A percentile compares a stretch with the other conserved stretches of the same genome.
These are phyloP conservation scores for Xanthoconium purpureum DNA, from an alignment of 768 basidiomycete species.

Conservation along the genomic window DNA sequence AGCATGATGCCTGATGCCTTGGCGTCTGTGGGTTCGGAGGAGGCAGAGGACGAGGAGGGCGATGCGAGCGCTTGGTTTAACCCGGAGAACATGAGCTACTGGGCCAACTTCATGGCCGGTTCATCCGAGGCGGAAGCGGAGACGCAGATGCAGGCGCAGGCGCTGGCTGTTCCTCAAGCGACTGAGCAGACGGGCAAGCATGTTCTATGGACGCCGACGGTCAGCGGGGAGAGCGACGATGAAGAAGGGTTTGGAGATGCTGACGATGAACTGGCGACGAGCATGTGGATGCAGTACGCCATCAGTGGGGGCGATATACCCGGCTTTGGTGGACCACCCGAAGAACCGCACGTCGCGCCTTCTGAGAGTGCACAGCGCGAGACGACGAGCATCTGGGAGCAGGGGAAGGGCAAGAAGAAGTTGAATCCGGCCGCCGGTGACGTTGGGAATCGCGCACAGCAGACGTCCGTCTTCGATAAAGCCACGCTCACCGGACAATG, in stretches of 20 bases:
- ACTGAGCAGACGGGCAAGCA: conserved; percentile 18
- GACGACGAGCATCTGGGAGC: conserved; percentile 20
- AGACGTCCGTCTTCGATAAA: conserved; percentile 26
- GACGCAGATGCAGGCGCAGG: neutral
- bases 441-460: conserved; percentile 22
- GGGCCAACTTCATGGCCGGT: conserved; percentile 28
- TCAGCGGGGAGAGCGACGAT: conserved; percentile 19
- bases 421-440: conserved; percentile 13
- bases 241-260: conserved; percentile 19
- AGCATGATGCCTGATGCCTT: conserved; percentile 8
- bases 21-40: conserved; percentile 2
- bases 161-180: neutral
- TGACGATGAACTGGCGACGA: conserved; percentile 17
- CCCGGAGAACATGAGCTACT: conserved; percentile 25
- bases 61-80: conserved; percentile 24
- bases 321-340: conserved; percentile 1
- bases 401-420: conserved; percentile 24
- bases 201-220: conserved; percentile 25
- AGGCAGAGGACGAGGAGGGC: conserved; percentile 16
- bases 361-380: conserved; percentile 6
- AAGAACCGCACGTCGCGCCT: neutral
- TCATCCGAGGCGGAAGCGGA: conserved; percentile 7
- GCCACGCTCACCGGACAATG: conserved; percentile 28
- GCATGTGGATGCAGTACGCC: conserved; percentile 32
- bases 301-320: conserved; percentile 26